Conservation (phyloP, 371 early-diverging fungal species). For the Coemansia sp. region DNA sequence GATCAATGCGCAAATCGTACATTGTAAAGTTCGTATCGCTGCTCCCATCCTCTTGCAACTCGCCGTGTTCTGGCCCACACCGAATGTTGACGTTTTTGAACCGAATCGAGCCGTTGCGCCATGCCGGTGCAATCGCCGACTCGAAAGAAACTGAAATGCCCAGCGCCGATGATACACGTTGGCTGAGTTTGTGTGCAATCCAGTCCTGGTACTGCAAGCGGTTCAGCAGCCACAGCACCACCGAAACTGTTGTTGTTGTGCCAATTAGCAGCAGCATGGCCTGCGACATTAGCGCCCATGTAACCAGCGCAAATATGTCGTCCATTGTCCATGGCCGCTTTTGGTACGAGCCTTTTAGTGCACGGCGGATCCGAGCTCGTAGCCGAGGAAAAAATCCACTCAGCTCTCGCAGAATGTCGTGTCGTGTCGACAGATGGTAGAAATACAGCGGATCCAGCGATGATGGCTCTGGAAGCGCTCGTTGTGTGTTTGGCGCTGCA, state of each 20-base stretch:
- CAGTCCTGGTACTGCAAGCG: slow-evolving; percentile 88
- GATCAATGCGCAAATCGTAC: slow-evolving; percentile 81
- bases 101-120: slow-evolving; percentile 87
- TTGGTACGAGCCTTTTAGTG: slow-evolving; percentile 43
- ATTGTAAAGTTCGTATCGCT: slow-evolving; percentile 76
- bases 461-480: slow-evolving; percentile 34
- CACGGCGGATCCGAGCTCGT: slow-evolving; percentile 37
- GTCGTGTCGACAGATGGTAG: slow-evolving; percentile 18
- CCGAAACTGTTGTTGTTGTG: slow-evolving; percentile 87
- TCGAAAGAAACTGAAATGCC: slow-evolving; percentile 87
- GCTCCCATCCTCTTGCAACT: slow-evolving; percentile 22
- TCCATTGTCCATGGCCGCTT: slow-evolving; percentile 83
- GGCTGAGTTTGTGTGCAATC: slow-evolving; percentile 73
- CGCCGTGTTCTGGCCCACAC: slow-evolving; percentile 54
- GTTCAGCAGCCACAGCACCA: slow-evolving; percentile 80
- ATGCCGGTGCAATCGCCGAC: slow-evolving; percentile 89
- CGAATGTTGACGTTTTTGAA: slow-evolving; percentile 77
- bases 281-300: slow-evolving; percentile 88
- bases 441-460: slow-evolving; percentile 30
- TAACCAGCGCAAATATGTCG: slow-evolving; percentile 84
- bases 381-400: slow-evolving; percentile 40
- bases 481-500: slow-evolving; percentile 17
- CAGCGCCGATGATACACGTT: slow-evolving; percentile 77
- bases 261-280: slow-evolving; percentile 81
- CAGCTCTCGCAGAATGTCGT: slow-evolving; percentile 36